phyloP scores from a whole-genome alignment of 768 basidiomycete species.

The Rhizopogon vesiculosus region DNA sequence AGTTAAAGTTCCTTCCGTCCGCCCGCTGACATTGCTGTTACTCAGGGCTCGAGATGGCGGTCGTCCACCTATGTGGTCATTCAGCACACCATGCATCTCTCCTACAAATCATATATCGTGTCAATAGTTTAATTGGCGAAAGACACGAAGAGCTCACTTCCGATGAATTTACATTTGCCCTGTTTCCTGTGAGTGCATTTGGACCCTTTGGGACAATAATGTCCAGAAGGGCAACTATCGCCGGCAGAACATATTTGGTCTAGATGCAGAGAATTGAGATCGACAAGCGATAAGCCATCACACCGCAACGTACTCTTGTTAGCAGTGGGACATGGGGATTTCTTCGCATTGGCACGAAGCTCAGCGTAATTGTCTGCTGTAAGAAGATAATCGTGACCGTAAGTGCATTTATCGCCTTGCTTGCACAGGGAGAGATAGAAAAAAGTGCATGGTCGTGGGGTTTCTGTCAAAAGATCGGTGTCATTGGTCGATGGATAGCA shows the following conservation, averaged over 20 bases:
- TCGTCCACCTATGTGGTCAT: background rate
- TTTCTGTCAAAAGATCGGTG: slow-evolving; percentile 17
- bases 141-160: slow-evolving; percentile 17
- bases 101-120: background rate
- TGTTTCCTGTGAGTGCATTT: slow-evolving; percentile 29
- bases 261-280: background rate
- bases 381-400: slow-evolving; percentile 29
- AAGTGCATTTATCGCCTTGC: slow-evolving; percentile 27
- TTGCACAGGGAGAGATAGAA: slow-evolving; percentile 28
- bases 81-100: background rate
- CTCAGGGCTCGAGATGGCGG: slow-evolving; percentile 1
- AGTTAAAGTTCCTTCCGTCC: background rate
- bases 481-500: background rate
- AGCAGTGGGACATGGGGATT: slow-evolving; percentile 27
- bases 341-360: slow-evolving; percentile 27
- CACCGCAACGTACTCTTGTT: slow-evolving; percentile 20
- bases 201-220: slow-evolving; percentile 31
- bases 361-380: slow-evolving; percentile 23
- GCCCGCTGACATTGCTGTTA: slow-evolving; percentile 1
- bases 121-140: background rate
- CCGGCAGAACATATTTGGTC: slow-evolving; percentile 22
- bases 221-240: slow-evolving; percentile 29
- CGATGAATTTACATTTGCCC: slow-evolving; percentile 29
- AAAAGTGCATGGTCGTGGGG: slow-evolving; percentile 34
- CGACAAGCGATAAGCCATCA: background rate